phyloP scores from a whole-genome alignment of 2,329 filamentous ascomycete species.

The Pyricularia sp. region DNA sequence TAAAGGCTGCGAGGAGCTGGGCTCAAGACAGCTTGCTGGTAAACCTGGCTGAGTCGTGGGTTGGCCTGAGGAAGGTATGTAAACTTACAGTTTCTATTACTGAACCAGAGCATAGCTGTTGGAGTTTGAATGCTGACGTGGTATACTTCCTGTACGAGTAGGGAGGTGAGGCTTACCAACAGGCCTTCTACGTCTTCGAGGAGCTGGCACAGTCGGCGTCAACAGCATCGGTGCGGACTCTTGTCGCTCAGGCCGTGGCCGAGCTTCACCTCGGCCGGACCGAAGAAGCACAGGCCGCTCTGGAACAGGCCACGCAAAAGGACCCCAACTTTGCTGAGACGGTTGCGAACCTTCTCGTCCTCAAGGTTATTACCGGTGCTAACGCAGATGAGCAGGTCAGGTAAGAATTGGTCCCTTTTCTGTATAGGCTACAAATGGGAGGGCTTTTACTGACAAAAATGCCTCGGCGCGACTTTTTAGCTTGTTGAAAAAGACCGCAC shows the following conservation, averaged over 20 bases:
- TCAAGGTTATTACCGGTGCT: slow-evolving; percentile 66
- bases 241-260: slow-evolving; percentile 79
- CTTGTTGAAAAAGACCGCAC: slow-evolving; percentile 42
- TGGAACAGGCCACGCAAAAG: slow-evolving; percentile 67
- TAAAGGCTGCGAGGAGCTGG: slow-evolving; percentile 75
- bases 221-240: slow-evolving; percentile 59
- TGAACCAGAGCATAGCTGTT: neutral
- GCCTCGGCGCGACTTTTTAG: slow-evolving; percentile 19
- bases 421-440: neutral
- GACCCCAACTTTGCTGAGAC: slow-evolving; percentile 59
- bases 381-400: slow-evolving; percentile 46
- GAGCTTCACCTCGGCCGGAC: slow-evolving; percentile 81
- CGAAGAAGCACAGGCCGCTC: slow-evolving; percentile 76
- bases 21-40: slow-evolving; percentile 89
- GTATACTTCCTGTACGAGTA: slow-evolving; percentile 20
- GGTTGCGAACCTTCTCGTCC: slow-evolving; percentile 70
- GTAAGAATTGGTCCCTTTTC: slow-evolving; percentile 28
- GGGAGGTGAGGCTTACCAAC: slow-evolving; percentile 93
- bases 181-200: slow-evolving; percentile 94
- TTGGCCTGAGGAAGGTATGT: slow-evolving; percentile 67
- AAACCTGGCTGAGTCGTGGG: slow-evolving; percentile 92
- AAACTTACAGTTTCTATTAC: neutral
- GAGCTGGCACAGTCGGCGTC: slow-evolving; percentile 82
- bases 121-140: slow-evolving; percentile 2
- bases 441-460: neutral